Evolutionary conservation across 1,284 basidiomycete species (phyloP), one percentile per base, ranked within the genome.

Genomic region (Ceratobasidium sp.): DNA sequence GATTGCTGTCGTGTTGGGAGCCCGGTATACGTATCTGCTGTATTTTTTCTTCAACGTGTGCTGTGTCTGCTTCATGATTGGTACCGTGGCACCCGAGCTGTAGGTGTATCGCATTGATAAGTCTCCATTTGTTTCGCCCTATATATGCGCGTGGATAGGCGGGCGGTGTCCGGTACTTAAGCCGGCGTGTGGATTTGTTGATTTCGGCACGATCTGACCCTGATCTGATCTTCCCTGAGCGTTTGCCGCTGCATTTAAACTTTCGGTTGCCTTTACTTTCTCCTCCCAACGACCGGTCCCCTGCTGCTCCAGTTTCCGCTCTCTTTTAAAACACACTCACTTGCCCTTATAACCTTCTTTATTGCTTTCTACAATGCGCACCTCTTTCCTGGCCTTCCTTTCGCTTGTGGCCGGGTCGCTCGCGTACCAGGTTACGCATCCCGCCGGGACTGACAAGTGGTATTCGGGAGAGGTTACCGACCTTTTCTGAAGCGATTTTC

Each of bases 1-100:
- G 8, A 79, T 85, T 0, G 87, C 89, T 41, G 88, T 92, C 78
- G 76, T 88, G 13, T 76, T 86, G 37, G 92, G 92, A 8, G 85
- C 90, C 19, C 83, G 89, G 58, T 84, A 82, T 78, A 86, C 88
- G 11, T 91, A 90, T 79, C 79, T 84, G 75, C 86, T 91, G 58
- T 90, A 75, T 48, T 46, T 61, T 3, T 43, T 58, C 56, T 71
- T 71, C 43, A 59, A 59, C 56, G 41, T 51, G 27, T 71, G 54
- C 41, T 71, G 68, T 71, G 56, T 56, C 16, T 58, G 54, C 19
- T 61, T 71, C 34, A 29, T 71, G 7, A 14, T 58, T 48, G 68
- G 68, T 27, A 37, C 54, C 29, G 9, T 48, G 34, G 41, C 22
- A 13, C 11, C 11, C 43, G 41, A 13, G 24, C 14, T 46, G 24